These are phyloP conservation scores for Aquanectria penicillioides DNA, from an alignment of 2,329 filamentous ascomycete species.

Conservation along the genomic window DNA sequence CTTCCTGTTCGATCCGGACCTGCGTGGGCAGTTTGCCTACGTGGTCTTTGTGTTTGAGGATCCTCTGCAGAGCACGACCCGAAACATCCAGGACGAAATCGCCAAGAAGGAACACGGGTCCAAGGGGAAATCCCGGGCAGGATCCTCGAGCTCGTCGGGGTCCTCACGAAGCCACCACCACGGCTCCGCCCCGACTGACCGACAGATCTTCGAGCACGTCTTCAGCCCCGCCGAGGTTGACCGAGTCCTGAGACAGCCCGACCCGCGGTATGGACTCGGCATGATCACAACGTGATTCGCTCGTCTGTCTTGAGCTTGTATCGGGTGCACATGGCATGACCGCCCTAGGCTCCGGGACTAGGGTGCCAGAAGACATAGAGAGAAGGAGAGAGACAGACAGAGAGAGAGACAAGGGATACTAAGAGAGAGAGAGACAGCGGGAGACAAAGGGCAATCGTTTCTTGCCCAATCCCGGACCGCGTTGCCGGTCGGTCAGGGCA, in stretches of 20 bases:
- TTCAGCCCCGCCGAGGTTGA: constrained; percentile 63
- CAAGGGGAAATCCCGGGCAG: constrained; percentile 48
- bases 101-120: constrained; percentile 58
- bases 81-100: constrained; percentile 64
- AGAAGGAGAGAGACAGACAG: background rate
- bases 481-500: no score
- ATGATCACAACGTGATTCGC: constrained; percentile 57
- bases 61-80: constrained; percentile 61
- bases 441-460: no score
- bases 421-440: background rate
- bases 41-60: constrained; percentile 75
- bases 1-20: constrained; percentile 69
- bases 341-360: constrained; percentile 1
- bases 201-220: constrained; percentile 63
- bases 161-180: constrained; percentile 39
- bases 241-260: constrained; percentile 59
- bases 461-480: no score
- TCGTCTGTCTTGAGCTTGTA: background rate
- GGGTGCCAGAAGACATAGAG: constrained; percentile 2
- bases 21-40: constrained; percentile 69
- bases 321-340: constrained; percentile 17
- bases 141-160: constrained; percentile 40
- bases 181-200: constrained; percentile 53
- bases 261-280: constrained; percentile 64
- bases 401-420: background rate